Percentiles rank a stretch among this genome's conserved stretches.
These are phyloP conservation scores for Prunella vulgaris DNA, from an alignment of 257 asterid genomes.

Conservation along the genomic window DNA sequence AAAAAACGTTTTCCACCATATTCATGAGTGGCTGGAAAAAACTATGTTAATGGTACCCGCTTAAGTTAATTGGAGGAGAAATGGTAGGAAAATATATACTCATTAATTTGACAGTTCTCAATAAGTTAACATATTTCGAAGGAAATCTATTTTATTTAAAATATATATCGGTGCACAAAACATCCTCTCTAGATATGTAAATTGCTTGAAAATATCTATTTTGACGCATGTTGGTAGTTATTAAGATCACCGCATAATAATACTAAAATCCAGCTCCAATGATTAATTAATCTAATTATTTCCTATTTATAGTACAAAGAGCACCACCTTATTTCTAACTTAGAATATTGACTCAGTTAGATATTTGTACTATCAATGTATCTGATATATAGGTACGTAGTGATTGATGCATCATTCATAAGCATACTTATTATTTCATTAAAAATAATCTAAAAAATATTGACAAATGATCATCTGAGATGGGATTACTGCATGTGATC, in stretches of 20 bases:
- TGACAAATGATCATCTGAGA: neutral
- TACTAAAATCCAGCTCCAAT: neutral
- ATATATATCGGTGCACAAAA: too few relatives aligned
- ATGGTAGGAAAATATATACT: too few relatives aligned
- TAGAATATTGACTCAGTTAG: neutral
- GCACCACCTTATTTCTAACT: neutral
- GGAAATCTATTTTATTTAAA: too few relatives aligned
- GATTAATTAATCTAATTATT: neutral
- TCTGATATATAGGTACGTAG: neutral
- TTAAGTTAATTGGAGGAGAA: too few relatives aligned
- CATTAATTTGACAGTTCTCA: too few relatives aligned
- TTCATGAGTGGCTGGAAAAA: too few relatives aligned
- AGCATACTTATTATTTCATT: neutral
- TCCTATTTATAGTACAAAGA: neutral
- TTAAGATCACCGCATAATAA: neutral
- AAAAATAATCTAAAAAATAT: neutral
- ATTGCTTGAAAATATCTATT: too few relatives aligned
- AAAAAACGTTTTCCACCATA: too few relatives aligned
- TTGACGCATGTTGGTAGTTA: neutral
- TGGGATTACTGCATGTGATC: constrained; percentile 19
- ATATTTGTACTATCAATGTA: neutral
- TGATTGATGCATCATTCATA: neutral
- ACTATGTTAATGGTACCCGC: too few relatives aligned
- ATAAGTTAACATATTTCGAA: too few relatives aligned
- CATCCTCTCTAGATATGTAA: too few relatives aligned